A percentile compares a stretch with the other conserved stretches of the same genome.
phyloP scores from a whole-genome alignment of 352 stramenopile genomes.

The Phytopythium ostracodes region DNA sequence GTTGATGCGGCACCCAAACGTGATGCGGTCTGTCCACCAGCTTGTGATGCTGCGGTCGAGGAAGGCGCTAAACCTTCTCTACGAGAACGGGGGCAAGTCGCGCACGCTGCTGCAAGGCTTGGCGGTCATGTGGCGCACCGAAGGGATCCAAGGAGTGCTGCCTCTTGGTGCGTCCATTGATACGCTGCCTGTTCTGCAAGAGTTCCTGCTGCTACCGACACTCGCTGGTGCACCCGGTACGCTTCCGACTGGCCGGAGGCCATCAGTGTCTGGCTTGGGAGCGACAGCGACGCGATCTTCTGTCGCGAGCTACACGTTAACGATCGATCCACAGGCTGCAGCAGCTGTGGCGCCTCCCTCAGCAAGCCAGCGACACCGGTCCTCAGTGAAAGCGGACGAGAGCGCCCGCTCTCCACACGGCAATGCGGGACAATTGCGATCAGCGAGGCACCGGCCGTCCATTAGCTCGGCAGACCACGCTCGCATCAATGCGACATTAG shows the following conservation, averaged over 20 bases:
- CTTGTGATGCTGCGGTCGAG: slow-evolving; percentile 43
- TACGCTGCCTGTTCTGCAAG: slow-evolving; percentile 36
- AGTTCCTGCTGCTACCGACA: slow-evolving; percentile 20
- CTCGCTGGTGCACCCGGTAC: not conserved
- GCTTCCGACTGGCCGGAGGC: not conserved
- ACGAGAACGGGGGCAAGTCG: slow-evolving; percentile 52
- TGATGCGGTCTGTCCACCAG: slow-evolving; percentile 54
- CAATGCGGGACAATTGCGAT: not conserved
- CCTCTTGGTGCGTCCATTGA: slow-evolving; percentile 26
- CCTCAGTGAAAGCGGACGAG: not conserved
- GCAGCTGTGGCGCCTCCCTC: not conserved
- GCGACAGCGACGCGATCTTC: not conserved
- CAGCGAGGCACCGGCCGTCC: not conserved
- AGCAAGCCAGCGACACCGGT: not conserved
- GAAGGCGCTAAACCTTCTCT: slow-evolving; percentile 53
- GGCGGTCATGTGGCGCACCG: slow-evolving; percentile 53
- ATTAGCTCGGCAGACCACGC: not conserved
- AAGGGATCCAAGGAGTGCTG: slow-evolving; percentile 45
- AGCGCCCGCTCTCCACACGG: not conserved
- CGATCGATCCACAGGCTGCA: not conserved
- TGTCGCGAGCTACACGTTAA: not conserved
- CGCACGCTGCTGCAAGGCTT: slow-evolving; percentile 60
- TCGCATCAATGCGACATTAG: not conserved
- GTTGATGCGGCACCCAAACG: slow-evolving; percentile 49
- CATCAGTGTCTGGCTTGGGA: not conserved